Evolutionary conservation across 139 green algal genomes (phyloP).

Genomic region (Picochlorum sp.): DNA sequence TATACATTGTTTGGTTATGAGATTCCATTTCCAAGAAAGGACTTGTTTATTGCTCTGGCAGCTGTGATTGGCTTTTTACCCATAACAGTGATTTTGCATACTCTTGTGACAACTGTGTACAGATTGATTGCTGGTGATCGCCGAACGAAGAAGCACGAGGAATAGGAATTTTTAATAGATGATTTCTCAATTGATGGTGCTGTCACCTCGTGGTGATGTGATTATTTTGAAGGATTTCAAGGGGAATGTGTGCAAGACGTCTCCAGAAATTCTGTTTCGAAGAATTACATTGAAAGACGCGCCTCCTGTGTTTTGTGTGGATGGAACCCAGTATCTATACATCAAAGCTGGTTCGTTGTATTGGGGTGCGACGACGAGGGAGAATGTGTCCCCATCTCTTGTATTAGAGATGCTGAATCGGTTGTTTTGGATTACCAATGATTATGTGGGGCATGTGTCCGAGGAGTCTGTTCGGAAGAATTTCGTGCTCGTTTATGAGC

Average conservation of each 20-base stretch:
- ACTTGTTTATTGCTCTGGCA: constrained; percentile 34
- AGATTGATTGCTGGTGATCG: constrained; percentile 9
- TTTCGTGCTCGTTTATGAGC: constrained; percentile 94
- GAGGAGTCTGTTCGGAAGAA: constrained; percentile 94
- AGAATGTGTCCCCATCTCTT: constrained; percentile 80
- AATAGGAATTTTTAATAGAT: constrained; percentile 23
- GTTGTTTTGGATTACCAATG: constrained; percentile 73
- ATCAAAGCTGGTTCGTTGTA: constrained; percentile 75
- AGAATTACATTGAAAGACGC: constrained; percentile 78
- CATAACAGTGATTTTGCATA: constrained; percentile 32
- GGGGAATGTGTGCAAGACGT: constrained; percentile 72
- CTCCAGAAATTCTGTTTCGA: constrained; percentile 83
- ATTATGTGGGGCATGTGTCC: constrained; percentile 81
- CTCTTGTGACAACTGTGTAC: constrained; percentile 6
- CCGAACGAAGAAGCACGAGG: background rate
- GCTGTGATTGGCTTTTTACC: constrained; percentile 44
- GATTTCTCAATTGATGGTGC: constrained; percentile 90
- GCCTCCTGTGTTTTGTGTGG: constrained; percentile 80
- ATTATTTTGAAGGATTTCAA: constrained; percentile 87
- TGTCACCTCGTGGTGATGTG: constrained; percentile 80
- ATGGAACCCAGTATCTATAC: constrained; percentile 93
- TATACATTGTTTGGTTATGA: constrained; percentile 31
- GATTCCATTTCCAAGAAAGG: constrained; percentile 36
- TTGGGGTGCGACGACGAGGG: constrained; percentile 79
- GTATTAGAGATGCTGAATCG: constrained; percentile 87